Percentiles rank a stretch among this genome's conserved stretches.
These are phyloP conservation scores for Adansonia digitata DNA, from an alignment of 345 rosid species.

Conservation along the genomic window DNA sequence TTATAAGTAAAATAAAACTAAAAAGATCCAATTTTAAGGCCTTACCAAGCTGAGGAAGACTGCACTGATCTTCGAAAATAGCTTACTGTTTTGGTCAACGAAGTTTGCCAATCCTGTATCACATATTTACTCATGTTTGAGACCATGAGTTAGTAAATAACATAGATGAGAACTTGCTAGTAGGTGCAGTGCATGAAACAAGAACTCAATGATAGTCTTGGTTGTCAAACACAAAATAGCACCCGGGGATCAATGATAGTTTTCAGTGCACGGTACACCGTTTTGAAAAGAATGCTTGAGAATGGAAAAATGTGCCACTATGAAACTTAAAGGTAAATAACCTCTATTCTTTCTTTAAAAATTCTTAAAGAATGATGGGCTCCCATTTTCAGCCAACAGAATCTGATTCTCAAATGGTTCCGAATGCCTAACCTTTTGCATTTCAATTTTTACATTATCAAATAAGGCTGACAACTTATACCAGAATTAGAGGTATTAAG, in stretches of 20 bases:
- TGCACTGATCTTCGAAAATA: conserved; percentile 58
- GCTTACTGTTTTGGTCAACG: conserved; percentile 68
- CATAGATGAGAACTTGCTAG: neutral
- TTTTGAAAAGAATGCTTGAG: neutral
- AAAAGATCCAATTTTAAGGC: neutral
- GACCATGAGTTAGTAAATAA: neutral
- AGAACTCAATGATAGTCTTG: neutral
- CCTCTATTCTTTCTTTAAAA: neutral
- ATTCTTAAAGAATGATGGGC: neutral
- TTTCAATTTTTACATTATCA: neutral
- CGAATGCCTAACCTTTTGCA: neutral
- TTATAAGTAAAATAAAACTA: neutral
- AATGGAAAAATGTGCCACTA: neutral
- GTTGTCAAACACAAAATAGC: neutral
- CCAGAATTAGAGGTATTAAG: neutral
- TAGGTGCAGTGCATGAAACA: too few species aligned
- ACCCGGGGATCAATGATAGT: neutral
- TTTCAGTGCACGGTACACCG: neutral
- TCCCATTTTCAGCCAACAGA: neutral
- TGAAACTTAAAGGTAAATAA: neutral
- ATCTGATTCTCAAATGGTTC: neutral
- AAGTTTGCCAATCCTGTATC: conserved; percentile 59
- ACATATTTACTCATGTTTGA: conserved; percentile 12
- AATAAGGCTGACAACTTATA: neutral
- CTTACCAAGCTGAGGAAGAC: conserved; percentile 74